phyloP scores from a whole-genome alignment of 2,329 filamentous ascomycete genomes.

The Zarea fungicola region DNA sequence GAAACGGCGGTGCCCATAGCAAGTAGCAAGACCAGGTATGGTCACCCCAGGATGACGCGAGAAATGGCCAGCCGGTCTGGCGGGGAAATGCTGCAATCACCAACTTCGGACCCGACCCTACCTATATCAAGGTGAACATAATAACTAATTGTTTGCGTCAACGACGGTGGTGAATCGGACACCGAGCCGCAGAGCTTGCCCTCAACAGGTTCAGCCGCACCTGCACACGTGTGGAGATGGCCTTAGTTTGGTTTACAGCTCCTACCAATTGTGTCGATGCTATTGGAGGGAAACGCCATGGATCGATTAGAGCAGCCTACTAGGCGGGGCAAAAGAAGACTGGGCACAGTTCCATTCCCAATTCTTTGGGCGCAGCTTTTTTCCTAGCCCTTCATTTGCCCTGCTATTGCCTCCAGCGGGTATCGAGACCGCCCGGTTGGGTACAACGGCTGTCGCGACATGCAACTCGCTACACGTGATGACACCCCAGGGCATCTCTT shows the following conservation, averaged over 20 bases:
- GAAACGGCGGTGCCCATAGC: no score
- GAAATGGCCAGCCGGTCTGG: no score
- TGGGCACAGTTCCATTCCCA: not conserved
- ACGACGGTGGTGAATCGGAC: not conserved
- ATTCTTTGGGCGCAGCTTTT: not conserved
- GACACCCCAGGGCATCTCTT: not conserved
- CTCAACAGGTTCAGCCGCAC: slow-evolving; percentile 5
- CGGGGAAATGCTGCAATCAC: no score
- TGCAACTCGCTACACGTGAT: not conserved
- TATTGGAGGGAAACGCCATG: not conserved
- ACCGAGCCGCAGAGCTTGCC: slow-evolving; percentile 1
- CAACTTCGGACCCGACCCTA: no score
- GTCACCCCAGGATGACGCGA: no score
- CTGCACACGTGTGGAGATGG: not conserved
- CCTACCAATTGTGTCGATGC: not conserved
- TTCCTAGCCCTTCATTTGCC: no score
- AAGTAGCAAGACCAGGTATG: no score
- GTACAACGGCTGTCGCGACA: slow-evolving; percentile 3
- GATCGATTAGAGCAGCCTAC: not conserved
- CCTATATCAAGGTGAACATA: no score
- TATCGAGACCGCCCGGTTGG: slow-evolving; percentile 1
- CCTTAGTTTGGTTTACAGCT: not conserved
- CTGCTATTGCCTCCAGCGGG: not conserved
- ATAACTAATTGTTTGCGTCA: no score
- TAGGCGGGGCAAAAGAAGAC: not conserved